These are phyloP conservation scores for Tolypocladium sp. DNA, from an alignment of 2,329 filamentous ascomycete genomes.

Conservation along the genomic window DNA sequence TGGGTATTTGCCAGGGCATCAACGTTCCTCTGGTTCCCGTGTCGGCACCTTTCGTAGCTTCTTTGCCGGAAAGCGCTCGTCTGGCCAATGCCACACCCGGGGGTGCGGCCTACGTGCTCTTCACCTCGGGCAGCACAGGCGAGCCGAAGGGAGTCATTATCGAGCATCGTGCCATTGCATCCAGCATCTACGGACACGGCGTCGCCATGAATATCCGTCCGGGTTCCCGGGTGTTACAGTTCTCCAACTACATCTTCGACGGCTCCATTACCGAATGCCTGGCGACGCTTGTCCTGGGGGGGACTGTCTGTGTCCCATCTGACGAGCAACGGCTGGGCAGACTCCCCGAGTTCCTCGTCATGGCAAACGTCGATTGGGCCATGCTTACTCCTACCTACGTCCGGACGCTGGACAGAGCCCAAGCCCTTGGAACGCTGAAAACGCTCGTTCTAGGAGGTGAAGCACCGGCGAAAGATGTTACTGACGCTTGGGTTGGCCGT, in stretches of 20 bases:
- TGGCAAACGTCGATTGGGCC: too few relatives aligned
- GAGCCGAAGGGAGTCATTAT: conserved; percentile 15
- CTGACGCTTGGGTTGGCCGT: background rate
- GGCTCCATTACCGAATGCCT: conserved; percentile 25
- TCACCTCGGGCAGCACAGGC: conserved; percentile 17
- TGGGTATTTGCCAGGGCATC: too few relatives aligned
- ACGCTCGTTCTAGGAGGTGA: background rate
- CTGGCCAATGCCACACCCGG: background rate
- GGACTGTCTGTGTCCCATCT: conserved; percentile 11
- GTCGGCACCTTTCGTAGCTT: too few relatives aligned
- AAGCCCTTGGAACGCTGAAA: background rate
- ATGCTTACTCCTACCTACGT: too few relatives aligned
- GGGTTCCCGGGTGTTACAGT: conserved; percentile 42
- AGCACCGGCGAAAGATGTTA: background rate
- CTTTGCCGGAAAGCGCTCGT: background rate
- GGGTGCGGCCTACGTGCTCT: conserved; percentile 12
- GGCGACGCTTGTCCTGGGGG: conserved; percentile 9
- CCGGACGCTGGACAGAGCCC: background rate
- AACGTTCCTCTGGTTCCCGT: too few relatives aligned
- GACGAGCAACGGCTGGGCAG: conserved; percentile 6
- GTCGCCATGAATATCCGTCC: conserved; percentile 33
- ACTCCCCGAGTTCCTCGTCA: background rate
- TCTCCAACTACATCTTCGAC: conserved; percentile 41
- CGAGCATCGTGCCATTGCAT: conserved; percentile 42
- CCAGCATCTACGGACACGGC: conserved; percentile 37